Percentiles rank a stretch among this genome's conserved stretches.
Conservation (phyloP, 2,329 filamentous ascomycete genomes). For the Alternaria atra region DNA sequence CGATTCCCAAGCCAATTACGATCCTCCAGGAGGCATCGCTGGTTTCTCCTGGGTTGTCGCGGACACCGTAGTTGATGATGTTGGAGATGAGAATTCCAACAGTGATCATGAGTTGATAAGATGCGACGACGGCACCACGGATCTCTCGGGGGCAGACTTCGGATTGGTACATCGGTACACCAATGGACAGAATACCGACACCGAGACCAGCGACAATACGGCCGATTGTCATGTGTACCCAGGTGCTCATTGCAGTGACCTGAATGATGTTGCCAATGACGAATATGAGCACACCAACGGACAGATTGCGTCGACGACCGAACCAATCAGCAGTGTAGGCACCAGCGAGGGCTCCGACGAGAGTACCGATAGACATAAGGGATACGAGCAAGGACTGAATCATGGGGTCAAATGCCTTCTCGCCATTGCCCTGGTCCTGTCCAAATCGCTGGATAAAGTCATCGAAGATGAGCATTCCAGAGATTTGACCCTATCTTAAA, state of each 20-base stretch:
- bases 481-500: constrained; percentile 41
- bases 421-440: constrained; percentile 53
- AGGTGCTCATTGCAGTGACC: constrained; percentile 52
- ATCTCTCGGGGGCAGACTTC: constrained; percentile 70
- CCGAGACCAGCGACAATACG: constrained; percentile 55
- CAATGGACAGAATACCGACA: constrained; percentile 59
- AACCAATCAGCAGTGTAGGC: constrained; percentile 64
- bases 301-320: constrained; percentile 58
- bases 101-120: constrained; percentile 58
- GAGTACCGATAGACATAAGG: constrained; percentile 52
- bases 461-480: constrained; percentile 51
- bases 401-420: constrained; percentile 51
- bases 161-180: constrained; percentile 73
- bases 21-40: constrained; percentile 49
- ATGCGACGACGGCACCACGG: constrained; percentile 68
- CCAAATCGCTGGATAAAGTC: constrained; percentile 68
- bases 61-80: constrained; percentile 53
- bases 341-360: constrained; percentile 53
- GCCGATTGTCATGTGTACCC: constrained; percentile 60
- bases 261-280: constrained; percentile 56
- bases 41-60: constrained; percentile 49
- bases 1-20: constrained; percentile 46
- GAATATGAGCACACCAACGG: constrained; percentile 57
- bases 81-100: constrained; percentile 52
- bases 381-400: constrained; percentile 55